Evolutionary conservation across 2,329 filamentous ascomycete species (phyloP), one percentile per base, ranked within the genome.

Genomic region (Colletotrichum noveboracense): DNA sequence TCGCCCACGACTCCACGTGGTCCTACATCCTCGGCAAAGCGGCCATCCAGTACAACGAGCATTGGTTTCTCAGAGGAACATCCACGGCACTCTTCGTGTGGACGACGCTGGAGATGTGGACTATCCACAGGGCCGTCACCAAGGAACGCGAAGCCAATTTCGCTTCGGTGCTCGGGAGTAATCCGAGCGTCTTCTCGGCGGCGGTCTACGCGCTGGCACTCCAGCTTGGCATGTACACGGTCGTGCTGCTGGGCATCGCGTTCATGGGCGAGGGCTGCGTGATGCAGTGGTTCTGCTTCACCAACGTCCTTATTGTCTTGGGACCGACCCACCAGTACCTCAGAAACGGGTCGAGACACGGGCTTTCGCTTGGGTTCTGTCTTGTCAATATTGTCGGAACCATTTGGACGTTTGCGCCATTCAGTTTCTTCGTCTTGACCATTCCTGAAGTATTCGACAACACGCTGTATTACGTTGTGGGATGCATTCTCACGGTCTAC

Each of bases 1-100:
- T 78, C 12, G 76, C 76, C 18, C 76, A 78, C 76, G 76, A 78
- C 75, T 75, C 68, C 13, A 72, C 70, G 1, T 78, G 68, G 64
- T 62, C 71, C 21, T 77, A 71, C 30, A 43, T 77, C 5, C 61
- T 75, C 14, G 71, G 56, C 7, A 61, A 62, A n/a, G 75, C 70
- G 0, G 76, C 75, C 1, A 6, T 66, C 1, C 36, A 74, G 36
- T 16, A 74, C 61, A 71, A 52, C 21, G 61, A 74, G 8, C 74
- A 76, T 14, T 74, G 71, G 74, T 74, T 62, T 7, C 55, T 76
- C 18, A 48, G 71, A 28, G 60, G 65, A 5, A 74, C 61, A 0
- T 74, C 71, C 14, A 66, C 48, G 10, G 71, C 66, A 5, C 34
- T 74, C 1, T 28, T 56, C n/a, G 7, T 74, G 5, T 78, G 76